phyloP scores from a whole-genome alignment of 352 stramenopile genomes.

The Aphanomyces stellatus region DNA sequence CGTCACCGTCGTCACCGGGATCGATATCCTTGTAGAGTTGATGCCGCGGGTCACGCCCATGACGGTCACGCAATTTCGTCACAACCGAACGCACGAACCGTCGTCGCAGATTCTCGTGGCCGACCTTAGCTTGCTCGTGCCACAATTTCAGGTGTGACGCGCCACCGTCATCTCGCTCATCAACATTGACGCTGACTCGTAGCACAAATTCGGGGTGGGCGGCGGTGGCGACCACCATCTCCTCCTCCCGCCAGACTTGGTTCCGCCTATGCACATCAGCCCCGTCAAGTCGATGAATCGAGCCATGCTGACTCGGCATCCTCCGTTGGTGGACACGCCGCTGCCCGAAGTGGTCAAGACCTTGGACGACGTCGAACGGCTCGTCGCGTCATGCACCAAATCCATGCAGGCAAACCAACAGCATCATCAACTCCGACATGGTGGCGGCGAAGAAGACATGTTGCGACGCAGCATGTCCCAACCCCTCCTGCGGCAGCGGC shows the following conservation, averaged over 20 bases:
- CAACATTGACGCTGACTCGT: not conserved
- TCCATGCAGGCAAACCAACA: not conserved
- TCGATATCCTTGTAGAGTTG: too few species aligned
- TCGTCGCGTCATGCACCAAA: not conserved
- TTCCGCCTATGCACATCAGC: slow-evolving; percentile 41
- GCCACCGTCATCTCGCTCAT: not conserved
- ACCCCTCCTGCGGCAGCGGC: not conserved
- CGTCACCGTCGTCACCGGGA: too few species aligned
- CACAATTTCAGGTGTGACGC: not conserved
- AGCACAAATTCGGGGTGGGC: not conserved
- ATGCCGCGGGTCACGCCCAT: not conserved
- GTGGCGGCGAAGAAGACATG: not conserved
- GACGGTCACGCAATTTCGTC: not conserved
- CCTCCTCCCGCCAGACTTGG: slow-evolving; percentile 21
- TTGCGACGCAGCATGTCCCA: not conserved
- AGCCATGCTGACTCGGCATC: not conserved
- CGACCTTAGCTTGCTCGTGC: slow-evolving; percentile 12
- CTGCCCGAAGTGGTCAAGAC: not conserved
- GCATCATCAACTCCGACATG: not conserved
- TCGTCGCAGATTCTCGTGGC: slow-evolving; percentile 13
- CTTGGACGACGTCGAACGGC: slow-evolving; percentile 13
- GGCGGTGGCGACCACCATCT: not conserved
- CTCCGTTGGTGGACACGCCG: not conserved
- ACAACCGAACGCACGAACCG: not conserved
- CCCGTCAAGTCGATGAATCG: slow-evolving; percentile 21